Evolutionary conservation across 148 eudicot species (phyloP).

Genomic region (Salicornia ramosissima): DNA sequence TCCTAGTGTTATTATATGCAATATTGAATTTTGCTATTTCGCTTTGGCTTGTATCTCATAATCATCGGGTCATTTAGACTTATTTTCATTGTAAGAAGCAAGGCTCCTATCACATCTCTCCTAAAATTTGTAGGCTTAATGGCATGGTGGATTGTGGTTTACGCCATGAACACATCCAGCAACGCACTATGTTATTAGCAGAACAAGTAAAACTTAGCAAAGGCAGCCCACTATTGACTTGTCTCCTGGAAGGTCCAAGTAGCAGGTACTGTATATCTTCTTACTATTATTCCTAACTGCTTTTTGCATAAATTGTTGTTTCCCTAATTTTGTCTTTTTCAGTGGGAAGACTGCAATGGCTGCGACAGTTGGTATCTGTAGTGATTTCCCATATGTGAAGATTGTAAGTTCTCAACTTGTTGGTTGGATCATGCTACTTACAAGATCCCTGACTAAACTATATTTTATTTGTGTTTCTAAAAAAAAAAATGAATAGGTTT

Average conservation of each 20-base stretch:
- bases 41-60: background rate
- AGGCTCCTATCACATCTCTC: background rate
- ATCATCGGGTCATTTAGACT: background rate
- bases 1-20: background rate
- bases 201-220: slow-evolving; percentile 92
- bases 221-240: slow-evolving; percentile 91
- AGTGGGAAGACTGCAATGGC: slow-evolving; percentile 99
- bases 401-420: slow-evolving; percentile 50
- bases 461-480: background rate
- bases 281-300: background rate
- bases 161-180: slow-evolving; percentile 85
- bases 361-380: slow-evolving; percentile 88
- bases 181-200: slow-evolving; percentile 75
- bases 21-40: background rate
- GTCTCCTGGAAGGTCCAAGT: slow-evolving; percentile 94
- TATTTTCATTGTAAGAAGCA: background rate
- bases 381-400: slow-evolving; percentile 96
- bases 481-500: slow-evolving; percentile 42
- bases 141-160: slow-evolving; percentile 90
- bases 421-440: slow-evolving; percentile 4
- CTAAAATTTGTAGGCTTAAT: slow-evolving; percentile 54
- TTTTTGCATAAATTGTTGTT: slow-evolving; percentile 3
- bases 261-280: slow-evolving; percentile 51
- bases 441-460: background rate
- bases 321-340: slow-evolving; percentile 16